Percentiles rank a stretch among this genome's conserved stretches.
Evolutionary conservation across 2,329 filamentous ascomycete species (phyloP).

Genomic region (Colletotrichum sp.): DNA sequence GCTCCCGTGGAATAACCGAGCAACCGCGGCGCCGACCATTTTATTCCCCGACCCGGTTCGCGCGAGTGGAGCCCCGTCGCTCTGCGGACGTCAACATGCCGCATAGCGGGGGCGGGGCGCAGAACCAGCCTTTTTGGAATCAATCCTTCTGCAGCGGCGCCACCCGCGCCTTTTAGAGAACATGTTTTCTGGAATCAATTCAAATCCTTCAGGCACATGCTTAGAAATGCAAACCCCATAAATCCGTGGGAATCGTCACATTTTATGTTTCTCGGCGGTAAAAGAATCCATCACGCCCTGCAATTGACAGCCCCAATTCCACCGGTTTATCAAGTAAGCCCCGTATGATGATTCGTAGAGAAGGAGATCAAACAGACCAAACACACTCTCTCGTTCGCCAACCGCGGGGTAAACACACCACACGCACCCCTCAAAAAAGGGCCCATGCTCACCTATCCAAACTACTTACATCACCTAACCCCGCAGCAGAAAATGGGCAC

Average conservation of each 20-base stretch:
- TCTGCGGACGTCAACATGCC: background rate
- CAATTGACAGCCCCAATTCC: background rate
- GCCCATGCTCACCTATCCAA: background rate
- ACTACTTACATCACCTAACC: background rate
- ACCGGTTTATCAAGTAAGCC: background rate
- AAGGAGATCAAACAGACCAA: background rate
- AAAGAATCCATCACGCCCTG: background rate
- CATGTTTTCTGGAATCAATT: background rate
- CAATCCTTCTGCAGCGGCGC: background rate
- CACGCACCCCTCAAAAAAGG: background rate
- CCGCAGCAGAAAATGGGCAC: background rate
- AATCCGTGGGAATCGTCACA: background rate
- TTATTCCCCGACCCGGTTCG: background rate
- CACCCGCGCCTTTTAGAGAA: background rate
- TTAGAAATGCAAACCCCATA: background rate
- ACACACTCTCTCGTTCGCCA: background rate
- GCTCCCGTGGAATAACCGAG: background rate
- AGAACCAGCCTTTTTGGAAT: background rate
- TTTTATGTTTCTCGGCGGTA: background rate
- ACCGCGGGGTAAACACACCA: background rate
- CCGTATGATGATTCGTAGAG: background rate
- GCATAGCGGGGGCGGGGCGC: background rate
- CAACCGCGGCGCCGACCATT: background rate
- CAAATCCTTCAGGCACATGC: background rate
- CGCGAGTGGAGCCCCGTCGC: background rate